Conservation (phyloP, 495 filamentous ascomycete genomes). For the Podospora appendiculata region DNA sequence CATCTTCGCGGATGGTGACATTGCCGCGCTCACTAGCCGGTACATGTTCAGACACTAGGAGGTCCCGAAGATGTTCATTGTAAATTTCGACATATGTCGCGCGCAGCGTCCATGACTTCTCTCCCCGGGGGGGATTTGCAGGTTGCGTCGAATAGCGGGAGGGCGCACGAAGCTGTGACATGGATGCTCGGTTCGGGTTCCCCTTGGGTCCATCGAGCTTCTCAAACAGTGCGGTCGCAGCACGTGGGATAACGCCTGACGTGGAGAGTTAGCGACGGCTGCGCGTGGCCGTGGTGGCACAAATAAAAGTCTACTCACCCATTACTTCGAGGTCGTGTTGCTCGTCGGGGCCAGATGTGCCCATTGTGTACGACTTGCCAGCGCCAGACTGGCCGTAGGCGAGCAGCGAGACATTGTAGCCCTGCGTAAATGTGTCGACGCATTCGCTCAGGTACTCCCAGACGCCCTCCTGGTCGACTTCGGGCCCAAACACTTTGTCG, state of each 20-base stretch:
- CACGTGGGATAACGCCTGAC: conserved; percentile 86
- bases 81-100: conserved; percentile 99
- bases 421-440: conserved; percentile 83
- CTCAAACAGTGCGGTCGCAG: conserved; percentile 80
- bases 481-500: conserved; percentile 85
- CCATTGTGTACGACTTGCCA: conserved; percentile 99
- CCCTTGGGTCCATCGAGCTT: conserved; percentile 58
- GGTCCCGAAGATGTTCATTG: conserved; percentile 89
- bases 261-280: conserved; percentile 9
- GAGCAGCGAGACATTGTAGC: conserved; percentile 97
- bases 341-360: conserved; percentile 81
- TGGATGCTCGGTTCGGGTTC: conserved; percentile 51
- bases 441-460: conserved; percentile 95
- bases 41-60: conserved; percentile 72
- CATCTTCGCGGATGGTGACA: conserved; percentile 86
- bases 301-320: conserved; percentile 46
- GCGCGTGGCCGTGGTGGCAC: conserved; percentile 1
- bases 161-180: conserved; percentile 75
- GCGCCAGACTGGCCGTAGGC: conserved; percentile 99
- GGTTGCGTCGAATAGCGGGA: conserved; percentile 65
- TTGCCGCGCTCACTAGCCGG: conserved; percentile 58
- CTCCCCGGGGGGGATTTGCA: conserved; percentile 29
- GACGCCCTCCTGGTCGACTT: conserved; percentile 77
- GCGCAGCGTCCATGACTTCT: conserved; percentile 88
- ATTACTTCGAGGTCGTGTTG: conserved; percentile 66